phyloP scores from a whole-genome alignment of 192 early-diverging fungal species.

The Podila minutissima region DNA sequence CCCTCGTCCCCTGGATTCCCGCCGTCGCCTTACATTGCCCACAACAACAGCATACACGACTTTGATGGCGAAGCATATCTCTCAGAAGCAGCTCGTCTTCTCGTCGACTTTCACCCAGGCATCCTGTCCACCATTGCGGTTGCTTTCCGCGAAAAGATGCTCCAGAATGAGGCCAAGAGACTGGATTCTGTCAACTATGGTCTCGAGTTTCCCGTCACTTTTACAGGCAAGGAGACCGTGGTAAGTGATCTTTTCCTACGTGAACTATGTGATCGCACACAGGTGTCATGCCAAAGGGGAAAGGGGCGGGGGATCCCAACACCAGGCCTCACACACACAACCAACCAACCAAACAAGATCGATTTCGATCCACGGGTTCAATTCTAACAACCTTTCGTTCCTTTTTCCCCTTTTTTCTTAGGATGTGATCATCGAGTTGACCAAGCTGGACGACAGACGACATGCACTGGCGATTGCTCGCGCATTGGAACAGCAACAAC shows the following conservation, averaged over 20 bases:
- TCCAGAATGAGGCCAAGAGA: slow-evolving; percentile 41
- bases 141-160: slow-evolving; percentile 45
- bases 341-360: too few species aligned
- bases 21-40: slow-evolving; percentile 10
- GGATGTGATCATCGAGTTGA: slow-evolving; percentile 70
- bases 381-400: neutral
- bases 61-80: slow-evolving; percentile 7
- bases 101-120: slow-evolving; percentile 41
- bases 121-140: slow-evolving; percentile 46
- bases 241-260: slow-evolving; percentile 28
- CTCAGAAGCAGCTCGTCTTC: slow-evolving; percentile 23
- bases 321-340: too few species aligned
- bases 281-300: too few species aligned
- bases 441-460: slow-evolving; percentile 76
- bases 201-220: slow-evolving; percentile 75
- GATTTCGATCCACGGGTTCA: too few species aligned
- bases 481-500: slow-evolving; percentile 76
- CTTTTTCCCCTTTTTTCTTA: slow-evolving; percentile 10
- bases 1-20: slow-evolving; percentile 46
- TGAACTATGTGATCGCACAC: neutral
- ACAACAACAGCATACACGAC: slow-evolving; percentile 1
- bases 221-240: slow-evolving; percentile 83
- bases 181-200: slow-evolving; percentile 60
- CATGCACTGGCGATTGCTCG: slow-evolving; percentile 79
- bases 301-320: too few species aligned